Base-by-base conservation (phyloP, 495 filamentous ascomycete genomes). In the Gamarada debralockiae region DNA sequence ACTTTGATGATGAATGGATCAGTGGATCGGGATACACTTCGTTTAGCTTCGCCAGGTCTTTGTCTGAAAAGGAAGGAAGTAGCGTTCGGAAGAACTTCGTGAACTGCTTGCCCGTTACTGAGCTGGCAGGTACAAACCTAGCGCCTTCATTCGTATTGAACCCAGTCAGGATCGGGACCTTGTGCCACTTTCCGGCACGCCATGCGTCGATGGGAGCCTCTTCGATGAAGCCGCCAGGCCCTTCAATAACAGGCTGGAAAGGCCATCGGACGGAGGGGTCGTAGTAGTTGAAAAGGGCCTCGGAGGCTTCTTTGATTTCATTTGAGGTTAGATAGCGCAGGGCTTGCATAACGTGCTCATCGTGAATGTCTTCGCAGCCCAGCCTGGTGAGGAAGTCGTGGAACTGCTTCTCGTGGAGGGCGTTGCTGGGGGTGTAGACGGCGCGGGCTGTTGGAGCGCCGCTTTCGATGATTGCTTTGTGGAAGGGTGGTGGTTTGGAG, bases 181-280 rank as follows among this genome's bases (percentile, higher is more conserved):
- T 74, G 33, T 83, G 72, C 59, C 75, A 78, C 13, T 68, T 57
- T 14, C 72, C 67, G 0, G 75, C 62, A 27, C 70, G 59, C 81
- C 80, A 84, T 9, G 76, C 74, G 15, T 73, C 71, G 23, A 83
- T 66, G 20, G 83, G 82, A 7, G 76, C 69, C 24, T 78, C 73
- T 12, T 73, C 68, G 48, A 87, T 79, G 17, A 82, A 60, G 6
- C 76, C 73, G 12, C 65, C 63, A 17, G 69, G 64, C 0, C 74
- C 74, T 55, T 86, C 84, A 52, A 86, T 81, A 48, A 83, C 82
- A 31, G 84, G 83, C 55, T 86, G 83, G 62, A 85, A 87, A 8
- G 83, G 73, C 83, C 83, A 85, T 3, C 80, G 77, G 0, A 87
- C 69, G 36, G 72, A 77, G 9, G 66, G 60, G 27, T 73, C 69